A percentile compares a stretch with the other conserved stretches of the same genome.
Conservation (phyloP, 2,329 filamentous ascomycete genomes). For the Trichoderma koningii region DNA sequence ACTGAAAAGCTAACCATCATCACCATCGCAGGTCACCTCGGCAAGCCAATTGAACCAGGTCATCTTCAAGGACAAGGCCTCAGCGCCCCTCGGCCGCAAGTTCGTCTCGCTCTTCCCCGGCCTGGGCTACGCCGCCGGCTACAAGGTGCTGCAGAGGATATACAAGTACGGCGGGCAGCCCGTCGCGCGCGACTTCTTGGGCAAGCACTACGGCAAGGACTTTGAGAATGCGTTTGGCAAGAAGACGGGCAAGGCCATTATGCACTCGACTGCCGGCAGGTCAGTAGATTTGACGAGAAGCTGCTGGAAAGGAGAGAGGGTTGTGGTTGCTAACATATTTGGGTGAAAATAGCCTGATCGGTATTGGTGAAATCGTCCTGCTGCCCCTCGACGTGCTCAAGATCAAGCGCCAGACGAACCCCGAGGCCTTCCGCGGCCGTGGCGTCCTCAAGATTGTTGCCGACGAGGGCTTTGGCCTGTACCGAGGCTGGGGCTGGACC, state of each 20-base stretch:
- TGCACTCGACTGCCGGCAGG: conserved; percentile 96
- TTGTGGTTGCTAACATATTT: not conserved
- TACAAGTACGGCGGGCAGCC: conserved; percentile 99
- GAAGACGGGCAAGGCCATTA: conserved; percentile 96
- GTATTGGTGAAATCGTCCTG: conserved; percentile 94
- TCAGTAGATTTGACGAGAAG: conserved; percentile 39
- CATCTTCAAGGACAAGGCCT: conserved; percentile 88
- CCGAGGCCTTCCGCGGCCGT: conserved; percentile 93
- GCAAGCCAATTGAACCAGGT: conserved; percentile 75
- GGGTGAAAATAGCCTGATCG: conserved; percentile 68
- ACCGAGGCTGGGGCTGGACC: conserved; percentile 97
- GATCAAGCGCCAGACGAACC: conserved; percentile 99
- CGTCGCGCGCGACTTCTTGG: conserved; percentile 87
- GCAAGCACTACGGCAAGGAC: conserved; percentile 72
- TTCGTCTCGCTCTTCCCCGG: conserved; percentile 97
- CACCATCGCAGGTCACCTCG: conserved; percentile 37
- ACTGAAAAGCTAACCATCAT: conserved; percentile 28
- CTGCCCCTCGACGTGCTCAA: conserved; percentile 95
- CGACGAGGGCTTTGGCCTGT: conserved; percentile 93
- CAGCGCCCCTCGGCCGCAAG: conserved; percentile 69
- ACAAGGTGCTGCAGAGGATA: conserved; percentile 95
- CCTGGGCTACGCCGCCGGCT: conserved; percentile 93
- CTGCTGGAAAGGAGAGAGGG: too few species aligned
- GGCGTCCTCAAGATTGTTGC: conserved; percentile 85
- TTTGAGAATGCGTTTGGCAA: conserved; percentile 93